Evolutionary conservation across 1,284 basidiomycete genomes (phyloP).

Genomic region (Boletus albobrunnescens): DNA sequence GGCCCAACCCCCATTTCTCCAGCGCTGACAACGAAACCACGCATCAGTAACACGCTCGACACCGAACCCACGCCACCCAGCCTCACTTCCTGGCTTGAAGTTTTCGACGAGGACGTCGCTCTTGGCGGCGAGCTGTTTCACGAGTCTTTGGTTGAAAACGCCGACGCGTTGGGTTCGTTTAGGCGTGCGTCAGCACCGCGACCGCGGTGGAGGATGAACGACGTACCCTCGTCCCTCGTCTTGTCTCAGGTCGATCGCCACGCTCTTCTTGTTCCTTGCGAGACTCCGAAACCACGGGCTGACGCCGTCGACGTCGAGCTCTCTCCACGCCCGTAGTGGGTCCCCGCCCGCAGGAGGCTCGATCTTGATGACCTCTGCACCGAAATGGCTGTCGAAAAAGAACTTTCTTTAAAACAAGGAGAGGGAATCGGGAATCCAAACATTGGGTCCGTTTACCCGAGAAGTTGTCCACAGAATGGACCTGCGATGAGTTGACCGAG

Average conservation of each 20-base stretch:
- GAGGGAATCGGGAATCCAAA: not conserved
- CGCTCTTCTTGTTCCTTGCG: slow-evolving; percentile 67
- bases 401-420: not conserved
- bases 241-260: slow-evolving; percentile 60
- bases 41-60: slow-evolving; percentile 7
- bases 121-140: slow-evolving; percentile 55
- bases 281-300: slow-evolving; percentile 72
- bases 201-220: no score
- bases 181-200: no score
- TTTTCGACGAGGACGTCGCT: slow-evolving; percentile 67
- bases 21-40: slow-evolving; percentile 40
- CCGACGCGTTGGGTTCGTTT: no score
- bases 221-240: slow-evolving; percentile 59
- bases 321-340: slow-evolving; percentile 67
- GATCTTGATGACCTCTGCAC: slow-evolving; percentile 68
- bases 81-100: slow-evolving; percentile 68
- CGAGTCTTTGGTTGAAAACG: slow-evolving; percentile 44
- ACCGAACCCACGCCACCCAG: not conserved
- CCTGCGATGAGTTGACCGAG: slow-evolving; percentile 68
- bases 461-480: slow-evolving; percentile 66
- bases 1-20: slow-evolving; percentile 65
- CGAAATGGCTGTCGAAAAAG: slow-evolving; percentile 51
- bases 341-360: slow-evolving; percentile 61
- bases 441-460: slow-evolving; percentile 42
- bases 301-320: slow-evolving; percentile 63